Base-by-base conservation (phyloP, 148 eudicot species). In the Fagopyrum homotropicum region DNA sequence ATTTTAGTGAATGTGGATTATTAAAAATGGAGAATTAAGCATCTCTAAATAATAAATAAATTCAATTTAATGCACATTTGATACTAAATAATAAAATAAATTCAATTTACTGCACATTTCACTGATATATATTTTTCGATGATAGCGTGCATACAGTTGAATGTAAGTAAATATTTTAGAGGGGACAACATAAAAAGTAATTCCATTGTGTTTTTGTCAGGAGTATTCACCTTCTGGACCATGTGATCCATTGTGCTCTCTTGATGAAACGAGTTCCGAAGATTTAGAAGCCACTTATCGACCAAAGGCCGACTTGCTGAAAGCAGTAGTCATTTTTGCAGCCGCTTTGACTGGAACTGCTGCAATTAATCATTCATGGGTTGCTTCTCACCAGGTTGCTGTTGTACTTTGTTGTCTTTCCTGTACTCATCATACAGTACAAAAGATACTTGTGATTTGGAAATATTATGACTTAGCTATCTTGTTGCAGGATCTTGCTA, bases 301-400 rank as follows among this genome's bases (percentile, higher is more conserved):
- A 76, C 91, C 97, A 50, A 95, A 90, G 84, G 92, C 93, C 19
- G 96, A 95, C 80, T 85, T 95, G 51, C 75, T 92, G 66, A 95
- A 95, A 86, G 96, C 92, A 77, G 73, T 90, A 76, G 92, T 97
- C 72, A 75, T 92, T 48, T 49, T 92, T 76, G 97, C 82, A 57
- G 96, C 94, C 46, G 92, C 96, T 69, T 85, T 84, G 73, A 89
- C 85, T 2, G 96, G 97, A 69, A 82, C 96, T n/a, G 80, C 82
- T 45, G 97, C 97, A 30, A 90, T 95, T 14, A 90, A 90, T 77
- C 98, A 90, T 40, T 89, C 96, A 2, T 92, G 93, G 97, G 98
- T 95, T 72, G 98, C 97, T 82, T 91, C 87, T 72, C 90, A 95
- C 80, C 97, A 95, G 98, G 98, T 92, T 77, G 61, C 4, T 77